Base-by-base conservation (phyloP, 2,329 filamentous ascomycete species). In the Geosmithia morbida region DNA sequence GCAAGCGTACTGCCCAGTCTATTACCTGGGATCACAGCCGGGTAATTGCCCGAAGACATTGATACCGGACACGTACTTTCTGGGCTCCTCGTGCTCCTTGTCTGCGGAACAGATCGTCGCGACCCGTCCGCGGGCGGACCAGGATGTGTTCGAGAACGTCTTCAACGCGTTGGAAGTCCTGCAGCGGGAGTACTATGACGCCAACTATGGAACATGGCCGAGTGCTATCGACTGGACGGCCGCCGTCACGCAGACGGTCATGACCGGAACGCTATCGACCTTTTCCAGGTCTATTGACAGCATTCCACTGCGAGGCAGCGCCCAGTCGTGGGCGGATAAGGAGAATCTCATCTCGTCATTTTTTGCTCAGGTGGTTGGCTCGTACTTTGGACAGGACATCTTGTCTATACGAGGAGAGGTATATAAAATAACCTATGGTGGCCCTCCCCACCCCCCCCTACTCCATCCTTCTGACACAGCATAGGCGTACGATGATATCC, bases 151-250 rank as follows among this genome's bases (percentile, higher is more conserved):
- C 1, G 63, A 69, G 30, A 62, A 75, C 50, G 68, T 81, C 18
- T 66, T 85, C 44, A 62, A 73, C 45, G 83, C 86, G 6, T 70
- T 96, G 51, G 71, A 79, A 44, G 78, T 83, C 6, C 79, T 96
- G 72, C 88, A 96, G 61, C 70, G 77, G 46, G 68, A 73, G 22
- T 95, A 87, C 65, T 96, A 92, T 59, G 74, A 80, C 44, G 66
- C 83, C 4, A 85, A 85, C 72, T 68, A 83, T 37, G 88, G 85
- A 11, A 87, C 79, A 22, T 97, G 89, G 87, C 87, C 88, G 1
- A 72, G 73, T 1, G 77, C 85, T 30, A 96, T 94, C 56, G 90
- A 96, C 66, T 97, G 90, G 90, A 97, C 90, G 0, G 83, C 81
- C 17, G 89, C 90, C 3, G 87, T 96, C 8, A 70, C 87, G 55